Base-by-base conservation (phyloP, 371 early-diverging fungal species). In the Lichtheimia corymbifera region DNA sequence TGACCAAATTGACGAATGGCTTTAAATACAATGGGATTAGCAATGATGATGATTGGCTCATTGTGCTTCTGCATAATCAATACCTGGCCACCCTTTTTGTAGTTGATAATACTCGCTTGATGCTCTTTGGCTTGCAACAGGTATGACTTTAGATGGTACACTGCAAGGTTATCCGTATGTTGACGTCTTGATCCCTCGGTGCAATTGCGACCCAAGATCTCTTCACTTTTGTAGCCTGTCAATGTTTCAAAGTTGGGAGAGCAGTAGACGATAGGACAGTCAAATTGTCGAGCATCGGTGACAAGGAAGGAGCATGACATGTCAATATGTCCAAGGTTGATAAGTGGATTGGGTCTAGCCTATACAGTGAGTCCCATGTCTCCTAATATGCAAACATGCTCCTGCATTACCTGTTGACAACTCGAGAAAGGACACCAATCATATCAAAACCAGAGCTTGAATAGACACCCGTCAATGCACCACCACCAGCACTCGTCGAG, bases 1-100 rank as follows among this genome's bases (percentile, higher is more conserved):
- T 89, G 15, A 89, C 66, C 18, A 88, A 70, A 63, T 89, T 90
- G 62, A 90, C 83, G 74, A 91, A 91, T 20, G 91, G 87, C 79
- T 77, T 55, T 43, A 35, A 9, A 35, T 35, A 6, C n/a, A n/a
- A n/a, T n/a, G n/a, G n/a, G 35, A 28, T 11, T 5, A 35, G 5
- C 9, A 35, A n/a, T 9, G 28, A 28, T 28, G 9, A 35, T 6
- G 35, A 35, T 35, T 35, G 35, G 28, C 7, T 7, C 7, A 28
- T 35, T 35, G 35, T 35, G 22, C 22, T 51, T 55, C 54, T 53
- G n/a, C 20, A 27, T 12, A 60, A 14, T 44, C 12, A 47, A 58
- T 70, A 76, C 76, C 64, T 84, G 86, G 6, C 90, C 91, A 35
- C 79, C 79, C 62, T 87, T 87, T 51, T 83, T 75, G 66, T 88